Base-by-base conservation (phyloP, 176 grass and related monocot genomes). In the Cenchrus purpureus region DNA sequence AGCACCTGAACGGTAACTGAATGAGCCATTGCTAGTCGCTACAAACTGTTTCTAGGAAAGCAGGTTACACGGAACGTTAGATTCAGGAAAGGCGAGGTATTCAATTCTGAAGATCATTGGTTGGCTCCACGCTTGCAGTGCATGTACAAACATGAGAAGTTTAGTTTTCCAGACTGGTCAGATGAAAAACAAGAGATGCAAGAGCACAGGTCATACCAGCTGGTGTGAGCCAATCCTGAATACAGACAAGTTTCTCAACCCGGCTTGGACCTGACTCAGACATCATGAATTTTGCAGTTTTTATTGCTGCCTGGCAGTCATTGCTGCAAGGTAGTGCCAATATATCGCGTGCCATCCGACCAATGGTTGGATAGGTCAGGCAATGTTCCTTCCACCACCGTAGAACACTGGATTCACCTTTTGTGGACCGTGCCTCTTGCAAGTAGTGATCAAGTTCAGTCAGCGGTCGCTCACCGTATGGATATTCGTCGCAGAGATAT, bases 381-480 rank as follows among this genome's bases (percentile, higher is more conserved):
- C 57, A 55, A 44, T 83, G 55, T 71, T 52, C 73, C 65, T 78
- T 83, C 86, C 86, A 78, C 80, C 86, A 83, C 15, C 34, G 65
- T 12, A 83, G 64, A 88, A 48, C 55, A 44, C 22, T 61, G 37
- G 3, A 56, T 44, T 52, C 42, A 37, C 15, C 70, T 25, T 0
- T 53, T 19, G 61, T 13, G 14, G 58, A 43, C 14, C 8, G 0
- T 69, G 62, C 68, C 19, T 70, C 77, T 85, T 85, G 61, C 77
- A 81, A 81, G 77, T 85, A 89, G 15, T 80, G 70, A 51, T 76
- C 77, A 53, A 89, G 77, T 46, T 89, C 87, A 81, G 44, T 62
- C 70, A 80, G 8, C 15, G 77, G 44, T 63, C 31, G 10, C 71
- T 70, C 11, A 43, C 19, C 16, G 20, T 69, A 68, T 62, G 55